Conservation (phyloP, 2,329 filamentous ascomycete species). For the Pestalotiopsis sp. region DNA sequence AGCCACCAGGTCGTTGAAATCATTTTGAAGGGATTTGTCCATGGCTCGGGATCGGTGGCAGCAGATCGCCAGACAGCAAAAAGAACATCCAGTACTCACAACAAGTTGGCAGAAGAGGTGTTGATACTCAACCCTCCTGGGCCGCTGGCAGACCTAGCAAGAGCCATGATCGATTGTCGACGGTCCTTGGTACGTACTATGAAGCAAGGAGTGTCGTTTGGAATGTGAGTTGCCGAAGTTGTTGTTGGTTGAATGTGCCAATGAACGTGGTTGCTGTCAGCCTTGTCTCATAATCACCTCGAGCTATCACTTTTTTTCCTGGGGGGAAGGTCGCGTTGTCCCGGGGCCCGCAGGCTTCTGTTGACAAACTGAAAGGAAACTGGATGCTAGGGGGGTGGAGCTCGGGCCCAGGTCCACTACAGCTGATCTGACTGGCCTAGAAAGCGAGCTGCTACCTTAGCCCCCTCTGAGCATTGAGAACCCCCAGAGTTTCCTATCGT, state of each 20-base stretch:
- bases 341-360: neutral
- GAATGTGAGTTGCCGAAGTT: neutral
- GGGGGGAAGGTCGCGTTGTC: neutral
- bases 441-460: neutral
- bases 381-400: neutral
- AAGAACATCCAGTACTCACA: conserved; percentile 40
- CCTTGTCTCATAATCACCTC: conserved; percentile 2
- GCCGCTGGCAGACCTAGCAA: conserved; percentile 61
- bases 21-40: neutral
- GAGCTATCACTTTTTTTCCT: conserved; percentile 4
- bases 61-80: conserved; percentile 13
- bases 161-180: conserved; percentile 33
- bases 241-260: neutral
- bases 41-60: conserved; percentile 10
- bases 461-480: neutral
- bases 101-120: conserved; percentile 60
- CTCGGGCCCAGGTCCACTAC: conserved; percentile 1
- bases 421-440: neutral
- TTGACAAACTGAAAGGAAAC: conserved; percentile 2
- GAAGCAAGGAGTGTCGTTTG: neutral
- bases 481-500: neutral
- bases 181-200: neutral
- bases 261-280: neutral
- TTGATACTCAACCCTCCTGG: conserved; percentile 66
- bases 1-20: no score